Conservation (phyloP, 2,329 filamentous ascomycete genomes). For the Alternaria sp. region DNA sequence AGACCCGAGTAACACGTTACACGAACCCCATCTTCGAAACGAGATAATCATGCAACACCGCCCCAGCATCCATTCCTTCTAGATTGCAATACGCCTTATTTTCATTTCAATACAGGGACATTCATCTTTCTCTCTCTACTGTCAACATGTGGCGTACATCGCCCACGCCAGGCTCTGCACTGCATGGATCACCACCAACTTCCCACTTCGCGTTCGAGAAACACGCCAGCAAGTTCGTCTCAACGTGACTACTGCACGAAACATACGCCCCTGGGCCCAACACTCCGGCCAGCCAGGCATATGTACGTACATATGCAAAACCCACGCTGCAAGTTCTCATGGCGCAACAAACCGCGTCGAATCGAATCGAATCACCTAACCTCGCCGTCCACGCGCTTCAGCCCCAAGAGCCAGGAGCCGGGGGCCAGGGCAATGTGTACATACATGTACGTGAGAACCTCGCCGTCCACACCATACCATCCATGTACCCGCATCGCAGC, state of each 20-base stretch:
- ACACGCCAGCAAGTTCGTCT: not conserved
- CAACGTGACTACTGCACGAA: not conserved
- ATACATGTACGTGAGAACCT: not conserved
- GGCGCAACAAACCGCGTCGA: not conserved
- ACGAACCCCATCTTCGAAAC: not conserved
- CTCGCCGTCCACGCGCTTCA: not conserved
- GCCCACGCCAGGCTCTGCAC: not conserved
- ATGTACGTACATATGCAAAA: not conserved
- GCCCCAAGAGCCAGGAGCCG: not conserved
- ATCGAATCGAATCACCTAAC: not conserved
- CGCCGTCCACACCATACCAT: not conserved
- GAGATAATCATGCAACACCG: not conserved
- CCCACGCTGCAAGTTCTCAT: not conserved
- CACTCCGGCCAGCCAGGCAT: not conserved
- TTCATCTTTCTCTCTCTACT: not conserved
- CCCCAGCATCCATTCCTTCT: not conserved
- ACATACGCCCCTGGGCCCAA: not conserved
- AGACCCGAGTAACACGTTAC: not conserved
- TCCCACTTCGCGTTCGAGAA: not conserved
- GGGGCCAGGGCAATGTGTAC: not conserved
- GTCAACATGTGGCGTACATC: not conserved
- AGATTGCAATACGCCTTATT: not conserved
- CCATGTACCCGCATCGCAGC: not conserved
- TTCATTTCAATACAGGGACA: not conserved
- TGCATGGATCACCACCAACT: not conserved